Conservation (phyloP, 176 grass and related monocot species). For the Oryza meyeriana region DNA sequence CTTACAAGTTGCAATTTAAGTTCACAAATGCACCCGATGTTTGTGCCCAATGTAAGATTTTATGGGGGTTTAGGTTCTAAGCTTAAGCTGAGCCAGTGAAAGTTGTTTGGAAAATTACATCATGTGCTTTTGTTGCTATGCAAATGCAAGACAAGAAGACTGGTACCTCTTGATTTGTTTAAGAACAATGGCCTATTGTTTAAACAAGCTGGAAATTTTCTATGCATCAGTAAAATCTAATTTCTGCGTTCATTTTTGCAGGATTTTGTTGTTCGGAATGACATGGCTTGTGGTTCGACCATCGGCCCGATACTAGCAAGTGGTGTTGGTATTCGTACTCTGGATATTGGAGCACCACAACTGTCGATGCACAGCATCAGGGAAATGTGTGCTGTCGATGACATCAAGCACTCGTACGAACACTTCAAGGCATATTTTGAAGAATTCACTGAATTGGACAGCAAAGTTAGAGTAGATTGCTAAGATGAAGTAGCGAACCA, state of each 20-base stretch:
- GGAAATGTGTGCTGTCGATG: slow-evolving; percentile 92
- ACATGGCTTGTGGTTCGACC: slow-evolving; percentile 89
- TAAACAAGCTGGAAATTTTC: not conserved
- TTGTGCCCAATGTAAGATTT: too few relatives aligned
- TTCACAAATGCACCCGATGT: too few relatives aligned
- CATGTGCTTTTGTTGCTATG: too few relatives aligned
- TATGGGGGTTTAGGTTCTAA: too few relatives aligned
- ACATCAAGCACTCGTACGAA: slow-evolving; percentile 68
- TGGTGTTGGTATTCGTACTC: slow-evolving; percentile 83
- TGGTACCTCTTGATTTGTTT: too few relatives aligned
- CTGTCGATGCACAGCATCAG: slow-evolving; percentile 96
- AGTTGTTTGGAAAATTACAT: too few relatives aligned
- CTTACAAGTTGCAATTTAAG: too few relatives aligned
- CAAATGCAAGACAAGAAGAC: too few relatives aligned
- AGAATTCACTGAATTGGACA: slow-evolving; percentile 78
- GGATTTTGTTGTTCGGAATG: slow-evolving; percentile 98
- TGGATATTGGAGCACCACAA: slow-evolving; percentile 86
- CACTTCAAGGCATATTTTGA: slow-evolving; percentile 93
- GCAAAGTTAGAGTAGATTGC: slow-evolving; percentile 63
- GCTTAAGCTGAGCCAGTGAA: too few relatives aligned
- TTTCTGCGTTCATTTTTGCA: slow-evolving; percentile 25
- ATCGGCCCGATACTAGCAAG: slow-evolving; percentile 95
- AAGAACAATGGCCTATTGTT: too few relatives aligned
- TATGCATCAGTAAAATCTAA: not conserved
- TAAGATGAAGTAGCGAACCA: slow-evolving; percentile 17